Evolutionary conservation across 306 rosid genomes (phyloP).

Genomic region (Vigna reflexopilosa): DNA sequence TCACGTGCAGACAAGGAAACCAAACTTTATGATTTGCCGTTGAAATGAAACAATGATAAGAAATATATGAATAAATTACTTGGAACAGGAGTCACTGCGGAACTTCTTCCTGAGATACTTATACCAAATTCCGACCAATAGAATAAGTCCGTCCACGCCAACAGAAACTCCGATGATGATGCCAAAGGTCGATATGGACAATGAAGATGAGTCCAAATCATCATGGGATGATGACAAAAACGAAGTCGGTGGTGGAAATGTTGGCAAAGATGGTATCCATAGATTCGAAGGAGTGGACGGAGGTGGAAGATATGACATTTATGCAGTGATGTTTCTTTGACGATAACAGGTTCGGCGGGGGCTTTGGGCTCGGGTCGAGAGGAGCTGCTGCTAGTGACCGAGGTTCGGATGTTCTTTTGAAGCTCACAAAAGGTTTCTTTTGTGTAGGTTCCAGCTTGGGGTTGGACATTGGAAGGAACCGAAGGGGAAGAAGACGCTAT

Average conservation of each 20-base stretch:
- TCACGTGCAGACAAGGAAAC: too few species aligned
- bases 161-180: constrained; percentile 34
- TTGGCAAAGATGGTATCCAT: constrained; percentile 2
- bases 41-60: too few species aligned
- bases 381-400: too few species aligned
- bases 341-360: too few species aligned
- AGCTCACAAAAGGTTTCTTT: too few species aligned
- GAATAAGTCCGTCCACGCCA: constrained; percentile 33
- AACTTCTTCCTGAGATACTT: constrained; percentile 40
- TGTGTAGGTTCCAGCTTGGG: too few species aligned
- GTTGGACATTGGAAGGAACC: too few species aligned
- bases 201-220: constrained; percentile 15
- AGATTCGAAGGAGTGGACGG: neutral
- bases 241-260: constrained; percentile 32
- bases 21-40: too few species aligned
- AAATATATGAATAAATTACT: neutral
- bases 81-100: neutral
- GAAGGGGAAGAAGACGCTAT: too few species aligned
- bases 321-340: neutral
- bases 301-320: constrained; percentile 33
- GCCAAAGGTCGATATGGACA: constrained; percentile 28
- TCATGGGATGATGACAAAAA: neutral
- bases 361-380: too few species aligned
- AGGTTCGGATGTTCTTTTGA: too few species aligned
- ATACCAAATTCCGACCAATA: constrained; percentile 25